These are phyloP conservation scores for Syzygium malaccense DNA, from an alignment of 441 rosid species.

Conservation along the genomic window DNA sequence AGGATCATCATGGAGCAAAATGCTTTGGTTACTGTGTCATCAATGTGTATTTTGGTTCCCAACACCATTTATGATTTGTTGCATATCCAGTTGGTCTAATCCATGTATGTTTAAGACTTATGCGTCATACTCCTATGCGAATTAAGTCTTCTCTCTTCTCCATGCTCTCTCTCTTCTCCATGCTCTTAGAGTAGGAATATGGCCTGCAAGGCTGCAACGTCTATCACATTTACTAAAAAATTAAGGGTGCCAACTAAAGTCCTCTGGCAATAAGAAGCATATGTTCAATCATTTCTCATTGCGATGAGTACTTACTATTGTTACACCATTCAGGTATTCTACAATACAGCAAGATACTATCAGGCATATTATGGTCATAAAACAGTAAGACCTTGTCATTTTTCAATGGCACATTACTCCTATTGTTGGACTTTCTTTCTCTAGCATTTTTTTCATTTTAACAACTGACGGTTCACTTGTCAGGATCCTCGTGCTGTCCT, in stretches of 20 bases:
- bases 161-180: background rate
- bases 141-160: background rate
- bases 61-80: background rate
- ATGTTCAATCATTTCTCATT: background rate
- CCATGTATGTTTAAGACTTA: background rate
- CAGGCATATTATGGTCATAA: conserved; percentile 88
- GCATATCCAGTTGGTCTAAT: background rate
- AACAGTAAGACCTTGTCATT: conserved; percentile 48
- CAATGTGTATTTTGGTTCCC: background rate
- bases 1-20: background rate
- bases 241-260: background rate
- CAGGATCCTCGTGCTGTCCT: conserved; percentile 92
- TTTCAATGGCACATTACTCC: background rate
- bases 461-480: background rate
- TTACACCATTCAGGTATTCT: conserved; percentile 48
- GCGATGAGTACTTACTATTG: background rate
- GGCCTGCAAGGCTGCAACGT: background rate
- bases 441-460: background rate
- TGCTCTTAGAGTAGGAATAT: background rate
- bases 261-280: background rate
- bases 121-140: background rate
- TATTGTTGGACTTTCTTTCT: background rate
- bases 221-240: background rate
- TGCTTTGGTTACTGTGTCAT: background rate
- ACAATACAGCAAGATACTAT: conserved; percentile 86